Percentiles rank a stretch among this genome's conserved stretches.
These are phyloP conservation scores for Nicotiana attenuata DNA, from an alignment of 257 asterid species.

Conservation along the genomic window DNA sequence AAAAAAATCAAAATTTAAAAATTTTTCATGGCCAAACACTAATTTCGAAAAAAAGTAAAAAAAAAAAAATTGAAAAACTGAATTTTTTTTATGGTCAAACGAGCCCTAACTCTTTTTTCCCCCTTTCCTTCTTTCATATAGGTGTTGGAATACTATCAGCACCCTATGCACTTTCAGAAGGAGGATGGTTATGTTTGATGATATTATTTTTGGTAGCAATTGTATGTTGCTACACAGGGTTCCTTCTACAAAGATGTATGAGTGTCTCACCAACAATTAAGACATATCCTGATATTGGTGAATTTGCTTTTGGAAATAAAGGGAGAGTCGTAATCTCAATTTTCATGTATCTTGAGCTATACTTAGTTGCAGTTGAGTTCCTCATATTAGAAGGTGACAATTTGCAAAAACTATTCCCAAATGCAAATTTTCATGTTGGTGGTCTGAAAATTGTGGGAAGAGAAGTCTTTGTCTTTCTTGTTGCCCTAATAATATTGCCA, in stretches of 20 bases:
- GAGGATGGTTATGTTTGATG: constrained; percentile 38
- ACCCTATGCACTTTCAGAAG: constrained; percentile 45
- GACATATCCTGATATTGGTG: constrained; percentile 50
- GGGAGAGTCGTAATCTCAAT: constrained; percentile 31
- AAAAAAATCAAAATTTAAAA: too few relatives aligned
- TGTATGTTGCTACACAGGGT: constrained; percentile 38
- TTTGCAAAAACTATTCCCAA: too few relatives aligned
- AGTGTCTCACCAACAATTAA: constrained; percentile 24
- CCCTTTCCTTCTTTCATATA: not conserved
- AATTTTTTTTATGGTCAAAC: too few relatives aligned
- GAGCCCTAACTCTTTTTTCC: too few relatives aligned
- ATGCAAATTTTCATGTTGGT: constrained; percentile 17
- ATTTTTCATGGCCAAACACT: too few relatives aligned
- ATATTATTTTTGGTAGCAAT: constrained; percentile 23
- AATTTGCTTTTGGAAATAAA: constrained; percentile 36
- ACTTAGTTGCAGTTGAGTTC: not conserved
- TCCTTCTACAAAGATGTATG: constrained; percentile 43
- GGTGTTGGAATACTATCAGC: constrained; percentile 52
- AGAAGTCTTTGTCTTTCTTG: constrained; percentile 25
- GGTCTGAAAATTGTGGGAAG: constrained; percentile 25
- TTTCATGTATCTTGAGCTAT: constrained; percentile 41
- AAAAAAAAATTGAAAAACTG: too few relatives aligned
- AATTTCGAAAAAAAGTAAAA: too few relatives aligned
- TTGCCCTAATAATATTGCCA: constrained; percentile 19
- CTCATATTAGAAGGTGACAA: too few relatives aligned